phyloP scores from a whole-genome alignment of 225 moss, liverwort and hornwort species.

The Ulota crispa region DNA sequence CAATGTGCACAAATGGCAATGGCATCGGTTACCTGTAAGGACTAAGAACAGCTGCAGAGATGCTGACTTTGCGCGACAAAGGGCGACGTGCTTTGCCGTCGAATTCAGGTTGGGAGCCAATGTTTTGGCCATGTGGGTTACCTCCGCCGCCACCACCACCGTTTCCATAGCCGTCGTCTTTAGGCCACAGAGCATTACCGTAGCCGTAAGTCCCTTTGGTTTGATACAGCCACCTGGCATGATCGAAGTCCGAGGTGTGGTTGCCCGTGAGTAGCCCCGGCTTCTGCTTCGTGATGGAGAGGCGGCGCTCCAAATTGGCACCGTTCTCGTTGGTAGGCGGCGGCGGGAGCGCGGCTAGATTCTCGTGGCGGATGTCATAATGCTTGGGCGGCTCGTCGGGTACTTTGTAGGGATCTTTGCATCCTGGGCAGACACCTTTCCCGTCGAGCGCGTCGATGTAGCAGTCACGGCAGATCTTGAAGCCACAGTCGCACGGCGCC shows the following conservation, averaged over 20 bases:
- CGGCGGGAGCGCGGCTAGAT: constrained; percentile 66
- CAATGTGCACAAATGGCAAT: neutral
- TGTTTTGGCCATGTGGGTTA: neutral
- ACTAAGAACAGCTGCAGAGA: constrained; percentile 51
- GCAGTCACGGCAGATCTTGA: constrained; percentile 86
- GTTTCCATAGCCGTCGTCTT: constrained; percentile 37
- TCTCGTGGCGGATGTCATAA: constrained; percentile 30
- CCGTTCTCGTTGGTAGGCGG: constrained; percentile 43
- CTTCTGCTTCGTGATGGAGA: constrained; percentile 72
- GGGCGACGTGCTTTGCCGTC: constrained; percentile 47
- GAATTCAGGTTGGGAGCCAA: constrained; percentile 36
- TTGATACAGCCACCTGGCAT: constrained; percentile 82
- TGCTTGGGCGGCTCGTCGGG: constrained; percentile 44
- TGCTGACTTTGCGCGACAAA: constrained; percentile 46
- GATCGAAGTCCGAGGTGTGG: constrained; percentile 70
- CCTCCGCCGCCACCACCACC: constrained; percentile 18
- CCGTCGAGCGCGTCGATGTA: constrained; percentile 75
- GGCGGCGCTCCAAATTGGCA: constrained; percentile 60
- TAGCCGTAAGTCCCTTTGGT: constrained; percentile 64
- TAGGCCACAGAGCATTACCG: constrained; percentile 63
- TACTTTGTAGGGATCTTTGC: constrained; percentile 79
- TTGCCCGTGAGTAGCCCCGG: constrained; percentile 66
- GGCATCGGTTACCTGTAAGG: constrained; percentile 55
- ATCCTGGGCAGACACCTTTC: constrained; percentile 70
- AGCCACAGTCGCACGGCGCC: constrained; percentile 77